These are phyloP conservation scores for Phytopythium boreale DNA, from an alignment of 352 stramenopile genomes.

Conservation along the genomic window DNA sequence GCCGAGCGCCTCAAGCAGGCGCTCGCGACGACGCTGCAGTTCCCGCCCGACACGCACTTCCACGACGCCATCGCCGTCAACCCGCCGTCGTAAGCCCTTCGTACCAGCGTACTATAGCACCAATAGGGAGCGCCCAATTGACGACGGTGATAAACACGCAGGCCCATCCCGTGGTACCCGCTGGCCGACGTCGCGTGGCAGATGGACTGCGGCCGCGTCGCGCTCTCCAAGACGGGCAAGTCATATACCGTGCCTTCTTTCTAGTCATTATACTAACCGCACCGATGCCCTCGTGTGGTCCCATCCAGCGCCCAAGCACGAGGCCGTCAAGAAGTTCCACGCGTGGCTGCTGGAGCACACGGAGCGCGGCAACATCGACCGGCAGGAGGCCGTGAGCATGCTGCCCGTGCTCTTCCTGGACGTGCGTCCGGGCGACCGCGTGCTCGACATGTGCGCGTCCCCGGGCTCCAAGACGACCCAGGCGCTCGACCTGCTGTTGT, in stretches of 20 bases:
- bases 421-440: constrained; percentile 80
- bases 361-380: constrained; percentile 90
- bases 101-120: background rate
- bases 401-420: constrained; percentile 97
- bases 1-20: constrained; percentile 41
- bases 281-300: too few relatives aligned
- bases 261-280: too few relatives aligned
- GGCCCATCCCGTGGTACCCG: constrained; percentile 77
- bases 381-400: constrained; percentile 99
- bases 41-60: constrained; percentile 46
- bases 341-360: constrained; percentile 92
- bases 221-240: constrained; percentile 75
- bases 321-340: constrained; percentile 89
- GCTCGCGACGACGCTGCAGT: constrained; percentile 56
- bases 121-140: too few relatives aligned
- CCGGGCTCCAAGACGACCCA: constrained; percentile 99
- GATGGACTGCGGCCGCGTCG: constrained; percentile 74
- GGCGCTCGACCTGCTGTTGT: constrained; percentile 89
- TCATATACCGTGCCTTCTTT: too few relatives aligned
- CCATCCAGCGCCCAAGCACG: constrained; percentile 63
- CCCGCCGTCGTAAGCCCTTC: constrained; percentile 38
- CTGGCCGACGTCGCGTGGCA: constrained; percentile 78
- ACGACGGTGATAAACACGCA: constrained; percentile 11
- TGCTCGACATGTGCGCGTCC: constrained; percentile 92
- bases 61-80: constrained; percentile 56